Conservation (phyloP, 805 yeast genomes). For the Dipodascus geniculatus region DNA sequence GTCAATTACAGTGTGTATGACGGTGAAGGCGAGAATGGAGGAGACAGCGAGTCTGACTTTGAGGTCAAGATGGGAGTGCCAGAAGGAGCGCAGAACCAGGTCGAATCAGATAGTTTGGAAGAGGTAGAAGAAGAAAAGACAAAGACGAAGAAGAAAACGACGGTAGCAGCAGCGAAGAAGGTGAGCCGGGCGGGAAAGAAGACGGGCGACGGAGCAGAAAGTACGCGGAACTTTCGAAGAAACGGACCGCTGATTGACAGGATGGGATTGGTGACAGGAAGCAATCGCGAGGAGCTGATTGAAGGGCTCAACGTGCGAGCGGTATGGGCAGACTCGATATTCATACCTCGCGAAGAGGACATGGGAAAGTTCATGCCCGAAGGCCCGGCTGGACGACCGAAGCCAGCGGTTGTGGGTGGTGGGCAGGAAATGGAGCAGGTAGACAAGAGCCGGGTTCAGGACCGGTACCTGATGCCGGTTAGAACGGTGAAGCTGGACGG, state of each 20-base stretch:
- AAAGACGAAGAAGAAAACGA: conserved; percentile 2
- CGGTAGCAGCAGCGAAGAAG: conserved; percentile 1
- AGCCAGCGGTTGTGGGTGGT: conserved; percentile 38
- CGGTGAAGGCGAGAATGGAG: conserved; percentile 8
- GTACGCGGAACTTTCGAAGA: conserved; percentile 25
- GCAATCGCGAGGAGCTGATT: conserved; percentile 32
- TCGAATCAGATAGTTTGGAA: conserved; percentile 6
- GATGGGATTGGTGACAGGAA: conserved; percentile 37
- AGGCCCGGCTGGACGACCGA: conserved; percentile 22
- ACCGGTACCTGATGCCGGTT: conserved; percentile 29
- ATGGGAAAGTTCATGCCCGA: not conserved
- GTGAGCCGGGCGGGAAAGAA: conserved; percentile 19
- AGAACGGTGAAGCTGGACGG: conserved; percentile 21
- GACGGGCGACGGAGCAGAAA: not conserved
- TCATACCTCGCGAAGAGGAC: conserved; percentile 28
- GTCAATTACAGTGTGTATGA: conserved; percentile 12
- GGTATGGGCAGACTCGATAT: conserved; percentile 39
- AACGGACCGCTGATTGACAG: conserved; percentile 28
- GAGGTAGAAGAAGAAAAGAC: conserved; percentile 4
- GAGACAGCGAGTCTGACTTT: conserved; percentile 7
- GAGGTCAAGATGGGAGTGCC: conserved; percentile 3
- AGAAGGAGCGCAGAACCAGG: conserved; percentile 3
- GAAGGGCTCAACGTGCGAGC: conserved; percentile 34
- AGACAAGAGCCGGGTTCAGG: conserved; percentile 40
- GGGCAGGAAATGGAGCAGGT: conserved; percentile 30